Evolutionary conservation across 306 rosid species (phyloP), one percentile per base, ranked within the genome.

Genomic region (Quercus variabilis): DNA sequence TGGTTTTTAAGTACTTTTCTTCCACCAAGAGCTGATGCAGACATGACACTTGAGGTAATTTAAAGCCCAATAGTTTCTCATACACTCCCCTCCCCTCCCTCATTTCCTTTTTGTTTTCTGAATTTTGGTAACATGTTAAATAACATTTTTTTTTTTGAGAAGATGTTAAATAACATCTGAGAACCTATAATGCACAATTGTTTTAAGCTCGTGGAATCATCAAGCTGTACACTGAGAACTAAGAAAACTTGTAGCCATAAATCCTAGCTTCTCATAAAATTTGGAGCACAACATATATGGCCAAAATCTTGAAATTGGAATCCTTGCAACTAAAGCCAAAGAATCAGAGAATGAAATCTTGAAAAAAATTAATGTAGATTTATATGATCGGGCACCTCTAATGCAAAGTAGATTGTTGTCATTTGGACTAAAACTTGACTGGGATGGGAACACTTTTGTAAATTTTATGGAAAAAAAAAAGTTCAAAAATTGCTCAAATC

Each of bases 11-110:
- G 87, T 76, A 90, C 99, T 11, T 88, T 91, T 74, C 59, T 93
- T 69, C 76, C 92, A 73, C 89, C 97, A 35, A 90, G 95, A 83
- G 71, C 88, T 78, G 97, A 93, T 75, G 85, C 89, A 59, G 99
- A 95, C 63, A 88, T 95, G 60, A 78, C 99, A 51, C 78, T 93
- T 55, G 97, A 96, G 99, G 99, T 96, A 92, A 19, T 68, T 35
- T 9, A 68, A 31, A 33, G 26, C 51, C 52, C 25, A 68, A 18
- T 30, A 19, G 52, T 67, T 67, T 26, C 51, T 67, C 11, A 33
- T 67, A 28, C 3, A 23, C 68, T 1, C 9, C 5, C 68, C 5
- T 3, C 13, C 28, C 13, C 28, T 7, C 31, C 68, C 14, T 31
- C 4, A 17, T 6, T 17, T 59, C 4, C 35, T 6, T 17, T 59